These are phyloP conservation scores for Pseudocercospora pini-densiflorae DNA, from an alignment of 2,329 filamentous ascomycete genomes.

Conservation along the genomic window DNA sequence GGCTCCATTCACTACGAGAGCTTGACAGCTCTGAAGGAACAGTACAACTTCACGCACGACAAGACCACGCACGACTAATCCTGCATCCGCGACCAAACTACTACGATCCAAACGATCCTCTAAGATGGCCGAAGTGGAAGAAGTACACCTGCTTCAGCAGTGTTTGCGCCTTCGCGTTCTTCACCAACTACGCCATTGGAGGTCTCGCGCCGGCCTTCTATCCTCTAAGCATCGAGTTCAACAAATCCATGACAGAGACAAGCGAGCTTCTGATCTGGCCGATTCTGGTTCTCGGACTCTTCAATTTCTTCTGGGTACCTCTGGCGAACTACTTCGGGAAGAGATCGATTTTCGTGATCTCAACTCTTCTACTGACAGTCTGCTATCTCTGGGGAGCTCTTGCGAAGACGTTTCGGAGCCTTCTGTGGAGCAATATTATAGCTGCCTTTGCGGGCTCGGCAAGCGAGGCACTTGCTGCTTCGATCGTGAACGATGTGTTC, in stretches of 20 bases:
- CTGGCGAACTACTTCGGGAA: slow-evolving; percentile 54
- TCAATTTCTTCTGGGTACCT: slow-evolving; percentile 59
- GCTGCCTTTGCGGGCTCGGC: slow-evolving; percentile 52
- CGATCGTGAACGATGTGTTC: slow-evolving; percentile 43
- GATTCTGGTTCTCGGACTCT: slow-evolving; percentile 55
- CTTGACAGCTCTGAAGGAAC: slow-evolving; percentile 46
- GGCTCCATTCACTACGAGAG: slow-evolving; percentile 41
- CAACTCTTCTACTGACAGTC: slow-evolving; percentile 49
- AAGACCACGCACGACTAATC: slow-evolving; percentile 40
- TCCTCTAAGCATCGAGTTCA: slow-evolving; percentile 52
- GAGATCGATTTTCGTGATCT: slow-evolving; percentile 53
- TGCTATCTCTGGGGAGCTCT: slow-evolving; percentile 55
- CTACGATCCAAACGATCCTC: slow-evolving; percentile 54
- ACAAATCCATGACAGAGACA: slow-evolving; percentile 51
- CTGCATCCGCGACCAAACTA: slow-evolving; percentile 54
- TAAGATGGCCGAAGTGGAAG: slow-evolving; percentile 54
- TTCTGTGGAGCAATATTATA: slow-evolving; percentile 53
- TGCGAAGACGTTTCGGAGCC: slow-evolving; percentile 46
- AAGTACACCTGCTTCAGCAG: slow-evolving; percentile 52
- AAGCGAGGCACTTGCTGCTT: slow-evolving; percentile 51
- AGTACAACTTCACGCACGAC: slow-evolving; percentile 40
- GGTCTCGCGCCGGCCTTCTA: slow-evolving; percentile 51
- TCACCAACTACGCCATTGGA: slow-evolving; percentile 53
- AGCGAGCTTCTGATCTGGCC: slow-evolving; percentile 46
- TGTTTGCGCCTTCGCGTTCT: slow-evolving; percentile 53